Percentiles rank a stretch among this genome's conserved stretches.
Evolutionary conservation across 2,329 filamentous ascomycete species (phyloP).

Genomic region (Madurella fahalii): DNA sequence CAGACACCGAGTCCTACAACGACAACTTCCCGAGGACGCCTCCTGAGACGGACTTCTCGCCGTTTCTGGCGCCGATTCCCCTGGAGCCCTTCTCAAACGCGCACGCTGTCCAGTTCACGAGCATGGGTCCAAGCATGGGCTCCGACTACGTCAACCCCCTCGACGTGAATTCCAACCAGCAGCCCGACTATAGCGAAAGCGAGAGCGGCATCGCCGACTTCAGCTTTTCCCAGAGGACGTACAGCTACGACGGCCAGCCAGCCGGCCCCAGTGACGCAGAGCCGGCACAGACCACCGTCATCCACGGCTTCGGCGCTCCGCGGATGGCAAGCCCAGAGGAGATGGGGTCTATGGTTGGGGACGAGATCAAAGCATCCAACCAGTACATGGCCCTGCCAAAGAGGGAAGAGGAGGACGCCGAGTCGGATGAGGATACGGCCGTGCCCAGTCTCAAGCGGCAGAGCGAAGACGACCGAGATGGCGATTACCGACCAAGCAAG

Average conservation of each 20-base stretch:
- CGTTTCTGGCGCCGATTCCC: conserved; percentile 23
- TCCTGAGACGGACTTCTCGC: conserved; percentile 33
- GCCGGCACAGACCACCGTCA: conserved; percentile 8
- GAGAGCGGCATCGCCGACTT: conserved; percentile 27
- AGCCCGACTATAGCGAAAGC: conserved; percentile 30
- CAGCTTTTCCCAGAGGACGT: conserved; percentile 23
- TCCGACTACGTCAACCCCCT: conserved; percentile 33
- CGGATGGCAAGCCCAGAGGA: conserved; percentile 29
- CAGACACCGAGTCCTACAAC: conserved; percentile 38
- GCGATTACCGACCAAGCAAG: conserved; percentile 19
- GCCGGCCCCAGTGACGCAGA: conserved; percentile 23
- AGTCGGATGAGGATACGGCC: conserved; percentile 10
- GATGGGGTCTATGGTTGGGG: conserved; percentile 18
- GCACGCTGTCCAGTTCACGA: conserved; percentile 30
- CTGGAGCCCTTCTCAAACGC: conserved; percentile 27
- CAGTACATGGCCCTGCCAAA: conserved; percentile 15
- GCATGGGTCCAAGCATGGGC: conserved; percentile 25
- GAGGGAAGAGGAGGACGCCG: conserved; percentile 5
- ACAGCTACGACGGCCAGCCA: conserved; percentile 34
- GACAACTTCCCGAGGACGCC: conserved; percentile 37
- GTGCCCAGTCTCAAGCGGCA: conserved; percentile 13
- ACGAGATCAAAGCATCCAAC: conserved; percentile 17
- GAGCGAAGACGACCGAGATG: conserved; percentile 14
- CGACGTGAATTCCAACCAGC: conserved; percentile 33
- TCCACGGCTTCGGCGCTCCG: conserved; percentile 16